Percentiles rank a stretch among this genome's conserved stretches.
These are phyloP conservation scores for Oryza brachyantha DNA, from an alignment of 176 grass and related monocot genomes.

Conservation along the genomic window DNA sequence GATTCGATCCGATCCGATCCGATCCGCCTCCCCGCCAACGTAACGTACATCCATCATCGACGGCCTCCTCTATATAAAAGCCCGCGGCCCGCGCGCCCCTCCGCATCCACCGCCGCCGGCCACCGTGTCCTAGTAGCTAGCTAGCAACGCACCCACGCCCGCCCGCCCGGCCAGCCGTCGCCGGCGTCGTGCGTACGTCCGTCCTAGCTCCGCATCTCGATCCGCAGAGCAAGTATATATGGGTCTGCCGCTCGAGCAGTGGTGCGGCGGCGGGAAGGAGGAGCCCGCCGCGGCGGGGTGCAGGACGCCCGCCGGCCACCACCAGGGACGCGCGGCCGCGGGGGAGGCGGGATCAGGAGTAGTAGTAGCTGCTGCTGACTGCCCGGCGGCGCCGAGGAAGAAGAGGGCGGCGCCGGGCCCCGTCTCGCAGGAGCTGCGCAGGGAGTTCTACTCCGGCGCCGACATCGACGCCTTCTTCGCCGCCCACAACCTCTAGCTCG, in stretches of 20 bases:
- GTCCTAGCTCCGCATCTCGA: no score
- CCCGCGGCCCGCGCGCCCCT: no score
- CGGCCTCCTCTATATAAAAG: no score
- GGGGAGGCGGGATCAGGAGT: not conserved
- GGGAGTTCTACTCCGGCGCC: slow-evolving; percentile 44
- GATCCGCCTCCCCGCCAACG: no score
- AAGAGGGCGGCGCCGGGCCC: not conserved
- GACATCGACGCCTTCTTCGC: slow-evolving; percentile 62
- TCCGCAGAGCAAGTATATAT: not conserved
- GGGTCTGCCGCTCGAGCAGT: slow-evolving; percentile 33
- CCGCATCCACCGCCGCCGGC: no score
- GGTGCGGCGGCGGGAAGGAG: slow-evolving; percentile 17
- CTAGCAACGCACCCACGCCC: no score
- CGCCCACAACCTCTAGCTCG: slow-evolving; percentile 45
- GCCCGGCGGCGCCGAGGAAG: slow-evolving; percentile 46
- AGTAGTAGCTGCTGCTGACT: no score
- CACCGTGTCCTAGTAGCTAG: no score
- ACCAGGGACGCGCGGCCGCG: not conserved
- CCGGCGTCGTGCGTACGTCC: accelerated
- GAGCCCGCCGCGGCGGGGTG: not conserved
- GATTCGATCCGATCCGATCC: no score
- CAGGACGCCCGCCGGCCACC: slow-evolving; percentile 36
- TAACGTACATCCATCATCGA: no score
- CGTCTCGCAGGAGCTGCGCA: slow-evolving; percentile 11
- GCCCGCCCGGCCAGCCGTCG: no score